These are phyloP conservation scores for Ophiorrhiza pumila DNA, from an alignment of 257 asterid species.

Conservation along the genomic window DNA sequence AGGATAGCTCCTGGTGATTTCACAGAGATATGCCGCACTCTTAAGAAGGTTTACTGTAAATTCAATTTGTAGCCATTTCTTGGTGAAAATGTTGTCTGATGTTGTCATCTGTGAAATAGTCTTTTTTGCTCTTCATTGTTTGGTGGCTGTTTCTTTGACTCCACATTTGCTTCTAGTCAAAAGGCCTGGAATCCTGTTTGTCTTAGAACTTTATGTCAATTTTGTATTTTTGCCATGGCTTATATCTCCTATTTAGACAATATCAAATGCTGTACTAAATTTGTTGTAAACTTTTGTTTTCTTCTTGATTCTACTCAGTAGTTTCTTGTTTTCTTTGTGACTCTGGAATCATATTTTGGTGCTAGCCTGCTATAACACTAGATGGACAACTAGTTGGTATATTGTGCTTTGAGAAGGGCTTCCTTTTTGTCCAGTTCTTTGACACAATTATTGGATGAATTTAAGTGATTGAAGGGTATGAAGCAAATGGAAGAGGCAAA, in stretches of 20 bases:
- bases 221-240: too few species aligned
- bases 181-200: neutral
- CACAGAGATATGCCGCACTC: slow-evolving; percentile 85
- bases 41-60: slow-evolving; percentile 64
- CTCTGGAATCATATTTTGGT: neutral
- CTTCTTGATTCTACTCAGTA: neutral
- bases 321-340: neutral
- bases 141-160: neutral
- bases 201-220: neutral
- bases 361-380: neutral
- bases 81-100: neutral
- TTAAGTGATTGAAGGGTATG: neutral
- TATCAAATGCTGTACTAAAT: neutral
- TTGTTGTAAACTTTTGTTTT: neutral
- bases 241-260: neutral
- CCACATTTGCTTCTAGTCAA: neutral
- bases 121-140: neutral
- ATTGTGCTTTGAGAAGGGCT: neutral
- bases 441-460: neutral
- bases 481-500: neutral
- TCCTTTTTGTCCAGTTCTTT: neutral
- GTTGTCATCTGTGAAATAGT: neutral
- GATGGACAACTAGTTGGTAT: neutral
- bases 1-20: slow-evolving; percentile 98
- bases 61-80: neutral